These are phyloP conservation scores for Podospora pseudocomata DNA, from an alignment of 495 filamentous ascomycete species.

Conservation along the genomic window DNA sequence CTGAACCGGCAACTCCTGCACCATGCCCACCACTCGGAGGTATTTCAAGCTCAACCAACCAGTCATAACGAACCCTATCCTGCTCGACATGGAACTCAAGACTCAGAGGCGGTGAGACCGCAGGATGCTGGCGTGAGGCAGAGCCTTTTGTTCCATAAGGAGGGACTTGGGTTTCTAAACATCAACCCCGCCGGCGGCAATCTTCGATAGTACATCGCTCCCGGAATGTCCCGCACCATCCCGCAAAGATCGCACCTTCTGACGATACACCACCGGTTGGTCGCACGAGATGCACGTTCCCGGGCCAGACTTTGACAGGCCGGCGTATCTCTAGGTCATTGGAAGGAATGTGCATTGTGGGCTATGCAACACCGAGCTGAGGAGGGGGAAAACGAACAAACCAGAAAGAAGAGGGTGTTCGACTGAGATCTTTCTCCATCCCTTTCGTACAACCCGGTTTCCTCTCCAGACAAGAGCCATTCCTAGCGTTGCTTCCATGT, in stretches of 20 bases:
- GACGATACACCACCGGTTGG: not conserved
- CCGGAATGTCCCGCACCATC: not conserved
- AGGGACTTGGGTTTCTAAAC: not conserved
- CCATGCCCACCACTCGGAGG: not conserved
- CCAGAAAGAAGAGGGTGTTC: not conserved
- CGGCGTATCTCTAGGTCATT: not conserved
- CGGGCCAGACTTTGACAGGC: conserved; percentile 1
- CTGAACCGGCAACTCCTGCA: not conserved
- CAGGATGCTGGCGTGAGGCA: not conserved
- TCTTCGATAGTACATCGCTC: not conserved
- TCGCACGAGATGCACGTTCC: conserved; percentile 1
- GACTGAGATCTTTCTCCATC: conserved; percentile 2
- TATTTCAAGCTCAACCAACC: not conserved
- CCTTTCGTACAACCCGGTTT: not conserved
- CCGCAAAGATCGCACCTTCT: not conserved
- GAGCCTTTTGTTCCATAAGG: not conserved
- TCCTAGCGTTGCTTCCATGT: conserved; percentile 4
- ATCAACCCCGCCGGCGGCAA: not conserved
- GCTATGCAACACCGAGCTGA: not conserved
- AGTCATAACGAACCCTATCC: not conserved
- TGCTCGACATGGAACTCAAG: not conserved
- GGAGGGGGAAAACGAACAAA: not conserved
- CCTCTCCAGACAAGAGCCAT: not conserved
- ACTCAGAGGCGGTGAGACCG: conserved; percentile 3
- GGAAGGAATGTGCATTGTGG: conserved; percentile 2